Conservation (phyloP, 2,329 filamentous ascomycete genomes). For the Sphaerulina musiva region DNA sequence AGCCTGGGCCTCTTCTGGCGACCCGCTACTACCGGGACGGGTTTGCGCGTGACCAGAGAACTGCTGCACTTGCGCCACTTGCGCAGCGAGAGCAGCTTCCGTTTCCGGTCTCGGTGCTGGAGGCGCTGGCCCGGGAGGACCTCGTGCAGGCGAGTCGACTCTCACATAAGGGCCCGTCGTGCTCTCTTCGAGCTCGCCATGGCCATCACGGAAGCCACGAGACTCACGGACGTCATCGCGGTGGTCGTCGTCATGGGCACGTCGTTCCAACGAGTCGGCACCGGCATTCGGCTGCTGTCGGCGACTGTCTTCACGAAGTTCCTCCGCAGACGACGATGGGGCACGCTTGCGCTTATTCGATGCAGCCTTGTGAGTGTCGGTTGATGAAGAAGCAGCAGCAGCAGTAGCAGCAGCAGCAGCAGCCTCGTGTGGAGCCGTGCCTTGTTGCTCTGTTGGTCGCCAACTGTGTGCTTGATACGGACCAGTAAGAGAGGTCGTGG, state of each 20-base stretch:
- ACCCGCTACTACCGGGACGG: slow-evolving; percentile 23
- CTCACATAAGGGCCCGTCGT: neutral
- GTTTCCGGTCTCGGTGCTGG: slow-evolving; percentile 24
- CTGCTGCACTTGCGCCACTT: slow-evolving; percentile 47
- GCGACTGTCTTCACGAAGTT: slow-evolving; percentile 5
- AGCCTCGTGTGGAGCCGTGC: slow-evolving; percentile 1
- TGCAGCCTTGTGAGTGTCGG: slow-evolving; percentile 8
- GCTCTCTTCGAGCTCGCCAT: slow-evolving; percentile 2
- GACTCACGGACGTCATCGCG: neutral
- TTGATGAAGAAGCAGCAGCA: neutral
- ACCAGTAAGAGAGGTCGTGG: neutral
- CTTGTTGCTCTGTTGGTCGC: slow-evolving; percentile 19
- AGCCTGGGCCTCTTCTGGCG: slow-evolving; percentile 32
- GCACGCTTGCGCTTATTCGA: slow-evolving; percentile 23
- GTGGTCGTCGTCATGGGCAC: slow-evolving; percentile 4
- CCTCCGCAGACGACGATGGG: slow-evolving; percentile 11
- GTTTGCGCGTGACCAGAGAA: slow-evolving; percentile 1
- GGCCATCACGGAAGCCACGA: neutral
- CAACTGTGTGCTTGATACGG: slow-evolving; percentile 19
- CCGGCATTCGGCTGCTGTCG: neutral
- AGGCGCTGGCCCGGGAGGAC: slow-evolving; percentile 12
- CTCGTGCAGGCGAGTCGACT: slow-evolving; percentile 16
- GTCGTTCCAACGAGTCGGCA: slow-evolving; percentile 23
- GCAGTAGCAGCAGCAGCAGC: neutral
- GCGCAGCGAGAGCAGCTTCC: slow-evolving; percentile 44